Evolutionary conservation across 345 rosid genomes (phyloP).

Genomic region (Excoecaria agallocha): DNA sequence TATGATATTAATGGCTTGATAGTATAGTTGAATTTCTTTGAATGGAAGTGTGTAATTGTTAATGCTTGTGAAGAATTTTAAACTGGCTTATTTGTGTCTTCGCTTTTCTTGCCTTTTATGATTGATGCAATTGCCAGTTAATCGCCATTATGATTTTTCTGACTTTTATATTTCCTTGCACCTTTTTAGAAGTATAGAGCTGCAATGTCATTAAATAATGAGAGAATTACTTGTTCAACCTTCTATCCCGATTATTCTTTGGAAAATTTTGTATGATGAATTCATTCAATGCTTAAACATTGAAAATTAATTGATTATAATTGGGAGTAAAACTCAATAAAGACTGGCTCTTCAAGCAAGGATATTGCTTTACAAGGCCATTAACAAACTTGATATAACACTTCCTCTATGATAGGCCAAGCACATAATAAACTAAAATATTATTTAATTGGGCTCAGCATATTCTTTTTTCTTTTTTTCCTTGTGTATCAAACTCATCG

Average conservation of each 20-base stretch:
- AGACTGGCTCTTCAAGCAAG: neutral
- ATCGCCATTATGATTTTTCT: neutral
- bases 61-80: neutral
- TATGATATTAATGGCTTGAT: neutral
- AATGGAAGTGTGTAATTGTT: neutral
- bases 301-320: too few species aligned
- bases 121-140: neutral
- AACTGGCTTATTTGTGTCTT: neutral
- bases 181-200: neutral
- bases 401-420: neutral
- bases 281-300: neutral
- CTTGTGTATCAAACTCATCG: neutral
- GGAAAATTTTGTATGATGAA: neutral
- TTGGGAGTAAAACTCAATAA: neutral
- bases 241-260: neutral
- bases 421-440: neutral
- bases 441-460: neutral
- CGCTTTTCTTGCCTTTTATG: neutral
- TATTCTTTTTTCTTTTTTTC: neutral
- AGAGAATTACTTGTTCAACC: neutral
- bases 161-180: neutral
- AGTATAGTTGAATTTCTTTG: neutral
- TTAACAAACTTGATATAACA: neutral
- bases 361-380: neutral
- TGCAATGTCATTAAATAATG: too few species aligned